A percentile compares a stretch with the other conserved stretches of the same genome.
phyloP scores from a whole-genome alignment of 2,329 filamentous ascomycete species.

The Didymella lethalis region DNA sequence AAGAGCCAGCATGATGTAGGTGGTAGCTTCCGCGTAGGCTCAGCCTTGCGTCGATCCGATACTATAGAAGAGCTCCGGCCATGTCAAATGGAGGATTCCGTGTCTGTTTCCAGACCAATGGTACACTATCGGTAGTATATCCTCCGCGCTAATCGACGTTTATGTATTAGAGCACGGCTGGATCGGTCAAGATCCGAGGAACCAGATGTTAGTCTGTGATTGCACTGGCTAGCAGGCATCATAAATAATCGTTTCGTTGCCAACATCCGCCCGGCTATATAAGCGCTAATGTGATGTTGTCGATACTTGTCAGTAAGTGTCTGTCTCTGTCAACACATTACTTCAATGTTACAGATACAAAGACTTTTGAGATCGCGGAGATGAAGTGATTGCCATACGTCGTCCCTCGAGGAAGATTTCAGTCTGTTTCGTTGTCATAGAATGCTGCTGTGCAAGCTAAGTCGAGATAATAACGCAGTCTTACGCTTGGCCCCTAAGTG shows the following conservation, averaged over 20 bases:
- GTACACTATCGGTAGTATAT: not conserved
- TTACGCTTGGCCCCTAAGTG: no score
- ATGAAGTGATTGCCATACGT: no score
- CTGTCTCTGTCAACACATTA: no score
- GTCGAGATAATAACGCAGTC: no score
- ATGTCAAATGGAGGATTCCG: not conserved
- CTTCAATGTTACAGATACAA: no score
- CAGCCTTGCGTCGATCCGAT: slow-evolving; percentile 5
- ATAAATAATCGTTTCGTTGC: not conserved
- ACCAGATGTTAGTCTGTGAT: not conserved
- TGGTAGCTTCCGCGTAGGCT: not conserved
- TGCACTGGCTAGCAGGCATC: not conserved
- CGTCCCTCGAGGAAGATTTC: no score
- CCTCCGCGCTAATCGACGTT: not conserved
- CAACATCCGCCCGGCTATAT: not conserved
- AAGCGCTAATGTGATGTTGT: not conserved
- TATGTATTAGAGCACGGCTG: not conserved
- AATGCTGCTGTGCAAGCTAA: no score
- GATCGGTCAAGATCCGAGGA: not conserved
- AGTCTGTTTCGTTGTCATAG: no score
- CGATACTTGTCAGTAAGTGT: not conserved
- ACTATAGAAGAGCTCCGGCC: not conserved
- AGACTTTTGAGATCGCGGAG: no score
- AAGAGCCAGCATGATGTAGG: not conserved
- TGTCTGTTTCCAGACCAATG: slow-evolving; percentile 1